Evolutionary conservation across 169 alveolate species (phyloP), one percentile per base, ranked within the genome.

Genomic region (Plasmodium malariae): DNA sequence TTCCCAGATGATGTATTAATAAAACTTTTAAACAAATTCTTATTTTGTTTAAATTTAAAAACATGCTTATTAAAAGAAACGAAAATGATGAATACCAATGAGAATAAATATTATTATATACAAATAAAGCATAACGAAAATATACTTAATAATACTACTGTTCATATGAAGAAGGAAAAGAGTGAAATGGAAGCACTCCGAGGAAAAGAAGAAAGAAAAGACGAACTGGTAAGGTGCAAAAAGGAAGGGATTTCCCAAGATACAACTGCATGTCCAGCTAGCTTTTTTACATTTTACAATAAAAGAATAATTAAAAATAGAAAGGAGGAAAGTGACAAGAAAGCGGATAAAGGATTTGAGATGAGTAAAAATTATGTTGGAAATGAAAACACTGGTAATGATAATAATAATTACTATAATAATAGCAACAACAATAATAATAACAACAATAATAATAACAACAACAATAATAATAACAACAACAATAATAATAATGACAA

Each of bases 51-150:
- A 2, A 80, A 80, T 51, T 34, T 80, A 36, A 80, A 80, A 59
- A 80, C 90, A n/a, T 80, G 90, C 14, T 67, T 80, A 28, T 28
- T 80, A 21, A 80, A 80, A 26, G 83, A 80, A 32, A 65, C 45
- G 28, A 67, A 65, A 43, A 28, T 37, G 34, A 28, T 37, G 34
- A 65, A 63, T 19, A 7, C 6, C 48, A 26, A 19, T 37, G 80
- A 49, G 11, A 54, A 80, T 55, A 65, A 65, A 57, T 80, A 80
- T 40, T 80, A 65, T 30, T 80, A 63, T n/a, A 80, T 80, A 48
- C 90, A 80, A 43, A 80, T 80, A 4, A 80, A 57, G 17, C 24
- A 32, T 4, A 67, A 80, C 51, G 83, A 80, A 3, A 24, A 14
- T 4, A 6, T 40, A 17, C 36, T 12, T 5, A 71, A 32, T 71